phyloP scores from a whole-genome alignment of 768 basidiomycete species.

The Kwoniella heveanensis region DNA sequence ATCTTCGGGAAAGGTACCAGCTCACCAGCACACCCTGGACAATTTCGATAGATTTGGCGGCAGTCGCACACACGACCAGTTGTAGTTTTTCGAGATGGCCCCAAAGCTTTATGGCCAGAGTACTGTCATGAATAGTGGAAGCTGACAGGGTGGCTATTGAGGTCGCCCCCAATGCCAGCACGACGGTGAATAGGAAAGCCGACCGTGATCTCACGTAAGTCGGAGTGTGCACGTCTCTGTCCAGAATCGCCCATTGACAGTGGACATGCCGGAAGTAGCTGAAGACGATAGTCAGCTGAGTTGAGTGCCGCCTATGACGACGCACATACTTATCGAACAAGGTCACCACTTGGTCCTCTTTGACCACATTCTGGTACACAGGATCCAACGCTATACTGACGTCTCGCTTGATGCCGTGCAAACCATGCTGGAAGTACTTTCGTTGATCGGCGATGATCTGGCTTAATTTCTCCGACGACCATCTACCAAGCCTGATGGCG shows the following conservation, averaged over 20 bases:
- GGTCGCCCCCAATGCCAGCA: constrained; percentile 16
- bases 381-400: constrained; percentile 15
- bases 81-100: constrained; percentile 20
- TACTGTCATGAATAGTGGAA: constrained; percentile 1
- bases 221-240: neutral
- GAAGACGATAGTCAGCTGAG: neutral
- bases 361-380: constrained; percentile 14
- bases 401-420: constrained; percentile 19
- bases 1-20: neutral
- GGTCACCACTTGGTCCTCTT: constrained; percentile 9
- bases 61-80: constrained; percentile 16
- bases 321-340: constrained; percentile 10
- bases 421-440: constrained; percentile 15
- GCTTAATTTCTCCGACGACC: constrained; percentile 11
- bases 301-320: no score
- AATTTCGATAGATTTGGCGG: constrained; percentile 21
- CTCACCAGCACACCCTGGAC: constrained; percentile 18
- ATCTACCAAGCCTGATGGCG: constrained; percentile 7
- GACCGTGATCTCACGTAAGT: constrained; percentile 14
- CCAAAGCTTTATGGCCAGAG: constrained; percentile 7
- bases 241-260: constrained; percentile 12
- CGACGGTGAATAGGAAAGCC: constrained; percentile 20
- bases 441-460: constrained; percentile 18
- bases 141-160: constrained; percentile 6
- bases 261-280: constrained; percentile 17